Percentiles rank a stretch among this genome's conserved stretches.
phyloP scores from a whole-genome alignment of 345 rosid species.

The Arabidopsis suecica region DNA sequence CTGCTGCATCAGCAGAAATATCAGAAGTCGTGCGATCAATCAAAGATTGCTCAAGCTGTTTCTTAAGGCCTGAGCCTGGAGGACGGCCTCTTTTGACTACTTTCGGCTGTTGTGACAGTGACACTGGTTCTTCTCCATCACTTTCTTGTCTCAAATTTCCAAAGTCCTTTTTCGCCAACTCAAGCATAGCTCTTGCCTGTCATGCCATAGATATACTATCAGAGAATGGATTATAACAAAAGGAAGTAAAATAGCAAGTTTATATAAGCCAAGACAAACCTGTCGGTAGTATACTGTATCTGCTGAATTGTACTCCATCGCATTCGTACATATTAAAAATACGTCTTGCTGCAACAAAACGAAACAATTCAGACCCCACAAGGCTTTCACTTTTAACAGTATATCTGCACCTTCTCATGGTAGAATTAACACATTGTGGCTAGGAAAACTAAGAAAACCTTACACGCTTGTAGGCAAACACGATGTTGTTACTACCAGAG shows the following conservation, averaged over 20 bases:
- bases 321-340: slow-evolving; percentile 78
- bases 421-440: background rate
- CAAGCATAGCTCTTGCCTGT: slow-evolving; percentile 89
- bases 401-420: slow-evolving; percentile 6
- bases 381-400: background rate
- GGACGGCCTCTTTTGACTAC: slow-evolving; percentile 52
- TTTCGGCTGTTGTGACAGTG: slow-evolving; percentile 56
- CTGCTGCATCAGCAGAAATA: slow-evolving; percentile 54
- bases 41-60: slow-evolving; percentile 58
- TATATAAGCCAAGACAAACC: slow-evolving; percentile 45
- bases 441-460: background rate
- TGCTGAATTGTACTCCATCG: slow-evolving; percentile 87
- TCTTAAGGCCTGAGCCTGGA: slow-evolving; percentile 52
- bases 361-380: background rate
- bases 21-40: slow-evolving; percentile 59
- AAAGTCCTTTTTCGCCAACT: slow-evolving; percentile 81
- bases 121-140: slow-evolving; percentile 60
- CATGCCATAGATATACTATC: background rate
- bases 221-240: background rate
- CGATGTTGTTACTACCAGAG: background rate
- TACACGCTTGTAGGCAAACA: background rate
- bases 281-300: slow-evolving; percentile 84
- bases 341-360: slow-evolving; percentile 65
- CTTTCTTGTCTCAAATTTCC: slow-evolving; percentile 82
- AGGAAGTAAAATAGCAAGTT: background rate